These are phyloP conservation scores for Trichopus zeylanicus DNA, from an alignment of 116 monocot species.

Conservation along the genomic window DNA sequence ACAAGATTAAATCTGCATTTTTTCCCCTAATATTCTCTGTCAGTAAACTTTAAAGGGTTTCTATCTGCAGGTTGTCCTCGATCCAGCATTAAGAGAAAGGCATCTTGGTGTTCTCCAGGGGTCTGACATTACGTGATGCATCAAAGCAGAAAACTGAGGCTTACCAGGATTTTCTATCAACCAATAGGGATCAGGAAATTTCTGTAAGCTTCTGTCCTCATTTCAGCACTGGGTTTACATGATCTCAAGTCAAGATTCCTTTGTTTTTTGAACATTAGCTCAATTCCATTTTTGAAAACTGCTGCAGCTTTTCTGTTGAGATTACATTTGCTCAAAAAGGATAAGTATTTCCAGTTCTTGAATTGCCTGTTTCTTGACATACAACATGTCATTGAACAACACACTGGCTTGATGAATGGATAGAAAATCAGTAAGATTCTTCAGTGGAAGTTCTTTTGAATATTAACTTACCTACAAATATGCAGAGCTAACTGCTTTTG, in stretches of 20 bases:
- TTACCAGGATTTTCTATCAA: conserved; percentile 54
- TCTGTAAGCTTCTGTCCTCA: conserved; percentile 38
- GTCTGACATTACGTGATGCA: conserved; percentile 56
- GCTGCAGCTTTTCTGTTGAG: not conserved
- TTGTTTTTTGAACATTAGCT: not conserved
- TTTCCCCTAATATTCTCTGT: not conserved
- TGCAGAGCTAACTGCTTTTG: too few species aligned
- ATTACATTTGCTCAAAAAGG: not conserved
- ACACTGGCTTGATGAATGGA: too few species aligned
- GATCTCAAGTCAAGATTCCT: not conserved
- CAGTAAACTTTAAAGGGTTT: not conserved
- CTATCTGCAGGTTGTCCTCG: conserved; percentile 42
- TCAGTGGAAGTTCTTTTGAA: too few species aligned
- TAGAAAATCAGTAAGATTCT: too few species aligned
- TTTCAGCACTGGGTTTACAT: not conserved
- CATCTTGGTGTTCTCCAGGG: conserved; percentile 90
- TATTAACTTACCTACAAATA: too few species aligned
- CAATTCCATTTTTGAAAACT: not conserved
- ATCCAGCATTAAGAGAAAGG: conserved; percentile 73
- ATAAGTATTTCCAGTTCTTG: too few species aligned
- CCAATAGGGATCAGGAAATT: conserved; percentile 54
- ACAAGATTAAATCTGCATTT: too few species aligned
- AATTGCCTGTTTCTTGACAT: too few species aligned
- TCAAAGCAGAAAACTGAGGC: conserved; percentile 53
- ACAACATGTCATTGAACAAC: too few species aligned